Percentiles rank a stretch among this genome's conserved stretches.
Conservation (phyloP, 225 moss, liverwort and hornwort genomes). For the Sphagnum contortum region DNA sequence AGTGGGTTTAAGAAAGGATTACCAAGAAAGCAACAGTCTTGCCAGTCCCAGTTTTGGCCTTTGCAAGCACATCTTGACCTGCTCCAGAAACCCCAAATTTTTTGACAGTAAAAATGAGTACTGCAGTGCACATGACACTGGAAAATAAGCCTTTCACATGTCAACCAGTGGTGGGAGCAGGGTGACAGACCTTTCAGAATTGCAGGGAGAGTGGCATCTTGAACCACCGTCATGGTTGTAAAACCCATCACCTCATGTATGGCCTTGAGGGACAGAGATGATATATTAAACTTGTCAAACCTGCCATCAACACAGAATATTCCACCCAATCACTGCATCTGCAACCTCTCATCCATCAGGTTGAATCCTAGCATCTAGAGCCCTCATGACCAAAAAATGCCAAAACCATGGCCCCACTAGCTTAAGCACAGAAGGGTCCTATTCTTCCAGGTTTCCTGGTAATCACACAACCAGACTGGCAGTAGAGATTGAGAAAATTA, state of each 20-base stretch:
- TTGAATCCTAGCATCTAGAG: not conserved
- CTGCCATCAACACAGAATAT: conserved; percentile 15
- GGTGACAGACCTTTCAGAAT: conserved; percentile 55
- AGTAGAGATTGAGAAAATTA: no score
- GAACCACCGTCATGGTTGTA: conserved; percentile 88
- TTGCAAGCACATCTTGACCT: conserved; percentile 91
- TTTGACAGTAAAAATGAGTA: not conserved
- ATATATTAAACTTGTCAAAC: conserved; percentile 70
- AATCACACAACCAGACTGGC: no score
- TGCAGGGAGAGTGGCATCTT: conserved; percentile 74
- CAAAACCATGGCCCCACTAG: not conserved
- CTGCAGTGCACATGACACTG: no score
- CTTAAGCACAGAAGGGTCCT: no score
- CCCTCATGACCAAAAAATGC: not conserved
- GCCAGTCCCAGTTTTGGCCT: conserved; percentile 96
- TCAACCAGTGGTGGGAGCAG: no score
- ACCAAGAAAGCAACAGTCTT: conserved; percentile 98
- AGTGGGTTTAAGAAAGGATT: not conserved
- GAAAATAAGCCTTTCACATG: no score
- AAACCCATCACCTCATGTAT: conserved; percentile 91
- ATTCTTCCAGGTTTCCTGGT: no score
- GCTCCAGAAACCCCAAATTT: conserved; percentile 4
- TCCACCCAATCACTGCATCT: no score
- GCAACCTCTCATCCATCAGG: not conserved
- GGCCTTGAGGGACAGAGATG: conserved; percentile 68